A percentile compares a stretch with the other conserved stretches of the same genome.
Evolutionary conservation across 2,329 filamentous ascomycete genomes (phyloP).

Genomic region (Biscogniauxia mediterranea): DNA sequence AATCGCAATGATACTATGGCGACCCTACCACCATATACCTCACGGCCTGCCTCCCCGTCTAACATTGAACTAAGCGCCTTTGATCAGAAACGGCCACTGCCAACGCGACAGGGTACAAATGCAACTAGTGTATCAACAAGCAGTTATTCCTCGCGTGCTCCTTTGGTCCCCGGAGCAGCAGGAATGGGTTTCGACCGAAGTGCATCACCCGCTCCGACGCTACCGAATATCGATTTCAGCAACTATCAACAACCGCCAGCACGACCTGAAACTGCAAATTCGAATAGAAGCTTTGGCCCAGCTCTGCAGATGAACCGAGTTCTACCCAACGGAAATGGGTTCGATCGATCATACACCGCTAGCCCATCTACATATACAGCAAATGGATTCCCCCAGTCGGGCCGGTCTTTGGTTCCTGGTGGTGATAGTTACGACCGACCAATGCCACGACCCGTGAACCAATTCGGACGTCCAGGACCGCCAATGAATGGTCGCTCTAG

Average conservation of each 20-base stretch:
- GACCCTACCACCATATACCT: constrained; percentile 62
- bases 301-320: constrained; percentile 25
- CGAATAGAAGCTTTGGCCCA: constrained; percentile 34
- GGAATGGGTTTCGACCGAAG: constrained; percentile 55
- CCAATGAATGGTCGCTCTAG: constrained; percentile 30
- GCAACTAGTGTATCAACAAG: constrained; percentile 55
- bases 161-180: constrained; percentile 58
- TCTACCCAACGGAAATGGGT: constrained; percentile 20
- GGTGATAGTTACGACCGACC: constrained; percentile 32
- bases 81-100: constrained; percentile 50
- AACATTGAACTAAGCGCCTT: constrained; percentile 52
- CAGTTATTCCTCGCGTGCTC: constrained; percentile 64
- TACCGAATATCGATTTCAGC: constrained; percentile 33
- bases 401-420: constrained; percentile 33
- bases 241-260: constrained; percentile 32
- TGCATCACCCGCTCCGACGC: constrained; percentile 37
- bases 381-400: constrained; percentile 30
- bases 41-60: constrained; percentile 56
- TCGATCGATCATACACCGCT: constrained; percentile 20
- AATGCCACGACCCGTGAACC: constrained; percentile 22
- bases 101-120: constrained; percentile 39
- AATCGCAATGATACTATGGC: constrained; percentile 59
- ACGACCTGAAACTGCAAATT: constrained; percentile 37
- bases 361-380: constrained; percentile 26
- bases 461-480: constrained; percentile 23